Base-by-base conservation (phyloP, 2,329 filamentous ascomycete genomes). In the Colletotrichum orchidophilum region DNA sequence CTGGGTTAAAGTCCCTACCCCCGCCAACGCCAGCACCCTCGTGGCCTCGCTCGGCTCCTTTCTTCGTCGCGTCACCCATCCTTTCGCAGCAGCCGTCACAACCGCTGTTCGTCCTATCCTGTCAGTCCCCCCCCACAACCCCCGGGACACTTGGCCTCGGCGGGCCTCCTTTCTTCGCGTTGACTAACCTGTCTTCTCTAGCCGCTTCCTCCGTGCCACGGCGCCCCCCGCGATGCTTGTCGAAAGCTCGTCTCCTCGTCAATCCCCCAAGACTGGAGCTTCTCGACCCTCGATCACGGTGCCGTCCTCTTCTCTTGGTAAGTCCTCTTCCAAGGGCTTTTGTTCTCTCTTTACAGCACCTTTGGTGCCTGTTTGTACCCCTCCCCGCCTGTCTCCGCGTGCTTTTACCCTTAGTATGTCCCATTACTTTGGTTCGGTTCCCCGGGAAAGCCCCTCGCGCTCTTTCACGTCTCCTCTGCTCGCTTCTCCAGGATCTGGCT, bases 271-370 rank as follows among this genome's bases (percentile, higher is more conserved):
- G 46, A 63, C 46, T 27, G 8, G 29, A 63, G 49, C 46, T 39
- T 15, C 46, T n/a, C 60, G 60, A 33, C 21, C 46, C 60, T 63
- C 49, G 60, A 63, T 63, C 60, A 63, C 60, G 60, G 60, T 49
- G 60, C 39, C 60, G 50, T 63, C 21, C 50, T 27, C 57, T 13
- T 60, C 46, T 53, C 31, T 13, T 63, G 24, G 46, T 63, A 26
- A 49, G 58, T 63, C 60, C 46, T 53, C 59, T n/a, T 53, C 26
- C 12, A 24, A 35, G 46, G 60, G 31, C 29, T 63, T 63, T 63
- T 63, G 31, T 39, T 15, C 60, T 24, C 49, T 31, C 15, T 54
- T 53, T 33, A 63, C 60, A 11, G 21, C 31, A 2, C 60, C 60
- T 26, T 42, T 35, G 15, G 27, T 13, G 35, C 46, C 27, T 31